phyloP scores from a whole-genome alignment of 139 green algal genomes.

The Chlorella sp. region DNA sequence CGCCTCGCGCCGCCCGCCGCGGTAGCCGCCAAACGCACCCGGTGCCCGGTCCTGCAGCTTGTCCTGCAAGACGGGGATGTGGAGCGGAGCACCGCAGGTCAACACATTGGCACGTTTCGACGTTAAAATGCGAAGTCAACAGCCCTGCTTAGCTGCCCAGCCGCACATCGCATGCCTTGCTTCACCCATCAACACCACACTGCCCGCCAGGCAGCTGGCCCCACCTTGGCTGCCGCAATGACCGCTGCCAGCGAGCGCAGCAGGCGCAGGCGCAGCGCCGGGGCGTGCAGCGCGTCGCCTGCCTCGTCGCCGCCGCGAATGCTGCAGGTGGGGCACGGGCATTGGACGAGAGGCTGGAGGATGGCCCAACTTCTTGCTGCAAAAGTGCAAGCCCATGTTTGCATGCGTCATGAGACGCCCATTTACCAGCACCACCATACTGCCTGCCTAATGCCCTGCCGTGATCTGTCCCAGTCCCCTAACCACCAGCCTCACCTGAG shows the following conservation, averaged over 20 bases:
- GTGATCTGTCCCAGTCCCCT: neutral
- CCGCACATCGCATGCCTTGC: too few species aligned
- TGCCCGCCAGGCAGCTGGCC: neutral
- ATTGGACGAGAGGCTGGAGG: too few species aligned
- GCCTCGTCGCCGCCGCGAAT: conserved; percentile 34
- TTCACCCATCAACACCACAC: neutral
- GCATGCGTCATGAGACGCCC: neutral
- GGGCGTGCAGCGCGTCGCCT: conserved; percentile 47
- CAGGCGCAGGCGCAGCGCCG: conserved; percentile 44
- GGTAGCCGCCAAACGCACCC: conserved; percentile 8
- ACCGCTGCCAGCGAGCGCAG: conserved; percentile 35
- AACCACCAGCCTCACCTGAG: conserved; percentile 2
- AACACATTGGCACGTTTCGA: too few species aligned
- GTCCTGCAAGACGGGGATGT: too few species aligned
- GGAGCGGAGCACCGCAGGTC: too few species aligned
- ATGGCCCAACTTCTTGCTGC: too few species aligned
- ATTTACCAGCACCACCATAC: too few species aligned
- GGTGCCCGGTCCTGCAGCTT: conserved; percentile 29
- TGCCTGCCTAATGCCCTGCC: too few species aligned
- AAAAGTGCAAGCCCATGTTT: too few species aligned
- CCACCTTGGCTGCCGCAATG: conserved; percentile 18
- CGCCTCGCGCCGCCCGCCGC: conserved; percentile 26
- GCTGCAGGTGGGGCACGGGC: conserved; percentile 23
- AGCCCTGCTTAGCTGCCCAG: too few species aligned
- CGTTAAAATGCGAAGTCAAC: too few species aligned